Evolutionary conservation across 2,329 filamentous ascomycete species (phyloP).

Genomic region (Tricladium varicosporioides): DNA sequence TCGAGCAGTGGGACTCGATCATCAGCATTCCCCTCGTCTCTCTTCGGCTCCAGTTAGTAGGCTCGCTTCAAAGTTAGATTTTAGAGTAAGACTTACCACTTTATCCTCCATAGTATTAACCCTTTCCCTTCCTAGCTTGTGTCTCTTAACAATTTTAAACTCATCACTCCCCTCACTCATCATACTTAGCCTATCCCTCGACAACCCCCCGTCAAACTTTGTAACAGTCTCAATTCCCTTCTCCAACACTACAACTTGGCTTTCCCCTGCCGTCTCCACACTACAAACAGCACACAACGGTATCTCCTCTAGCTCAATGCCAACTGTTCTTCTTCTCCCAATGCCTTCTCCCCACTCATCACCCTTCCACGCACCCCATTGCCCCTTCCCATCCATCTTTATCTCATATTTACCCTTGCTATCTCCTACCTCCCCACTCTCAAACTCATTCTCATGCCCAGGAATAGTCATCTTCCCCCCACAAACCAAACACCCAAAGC

Average conservation of each 20-base stretch:
- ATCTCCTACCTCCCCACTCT: background rate
- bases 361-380: constrained; percentile 7
- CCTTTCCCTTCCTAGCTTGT: constrained; percentile 9
- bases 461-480: constrained; percentile 40
- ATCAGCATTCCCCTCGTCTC: constrained; percentile 6
- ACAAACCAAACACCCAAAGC: constrained; percentile 55
- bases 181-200: constrained; percentile 43
- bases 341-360: constrained; percentile 1
- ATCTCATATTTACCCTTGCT: background rate
- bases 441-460: constrained; percentile 3
- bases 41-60: background rate
- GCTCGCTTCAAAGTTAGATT: background rate
- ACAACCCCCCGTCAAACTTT: constrained; percentile 46
- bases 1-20: constrained; percentile 17
- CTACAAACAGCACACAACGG: constrained; percentile 51
- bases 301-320: constrained; percentile 44
- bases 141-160: constrained; percentile 2
- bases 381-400: constrained; percentile 1
- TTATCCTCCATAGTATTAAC: background rate
- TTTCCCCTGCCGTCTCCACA: constrained; percentile 35
- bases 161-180: constrained; percentile 26
- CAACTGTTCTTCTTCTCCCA: constrained; percentile 10
- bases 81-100: background rate
- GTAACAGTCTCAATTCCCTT: constrained; percentile 45
- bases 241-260: constrained; percentile 36